phyloP scores from a whole-genome alignment of 2,329 filamentous ascomycete species.

The Ophiobolus disseminans region DNA sequence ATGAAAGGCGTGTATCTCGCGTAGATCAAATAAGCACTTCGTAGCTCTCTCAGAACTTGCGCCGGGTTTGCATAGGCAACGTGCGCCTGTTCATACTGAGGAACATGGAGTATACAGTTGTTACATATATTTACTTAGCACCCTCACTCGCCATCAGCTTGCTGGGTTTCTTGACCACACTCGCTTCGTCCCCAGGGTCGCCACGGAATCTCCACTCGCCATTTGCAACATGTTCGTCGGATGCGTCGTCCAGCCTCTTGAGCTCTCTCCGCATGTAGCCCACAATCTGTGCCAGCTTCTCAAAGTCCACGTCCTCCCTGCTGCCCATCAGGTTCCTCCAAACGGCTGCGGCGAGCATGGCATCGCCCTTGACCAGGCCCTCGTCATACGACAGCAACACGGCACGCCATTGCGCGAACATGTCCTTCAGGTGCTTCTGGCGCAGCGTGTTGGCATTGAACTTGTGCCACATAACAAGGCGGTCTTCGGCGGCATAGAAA shows the following conservation, averaged over 20 bases:
- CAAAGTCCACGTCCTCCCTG: slow-evolving; percentile 66
- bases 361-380: slow-evolving; percentile 77
- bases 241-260: slow-evolving; percentile 59
- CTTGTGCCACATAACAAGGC: slow-evolving; percentile 82
- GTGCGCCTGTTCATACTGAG: too few species aligned
- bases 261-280: slow-evolving; percentile 68
- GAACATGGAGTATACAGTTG: too few species aligned
- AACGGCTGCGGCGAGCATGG: slow-evolving; percentile 78
- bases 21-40: too few species aligned
- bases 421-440: slow-evolving; percentile 76
- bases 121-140: too few species aligned
- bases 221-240: slow-evolving; percentile 59
- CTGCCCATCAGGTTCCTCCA: slow-evolving; percentile 95
- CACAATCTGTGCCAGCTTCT: slow-evolving; percentile 66
- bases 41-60: too few species aligned
- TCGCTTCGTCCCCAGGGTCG: slow-evolving; percentile 50
- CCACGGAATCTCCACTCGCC: slow-evolving; percentile 59
- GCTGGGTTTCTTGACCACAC: slow-evolving; percentile 32
- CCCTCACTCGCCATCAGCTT: slow-evolving; percentile 29
- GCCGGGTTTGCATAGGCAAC: too few species aligned
- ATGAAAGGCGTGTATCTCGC: too few species aligned
- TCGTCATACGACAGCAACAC: slow-evolving; percentile 85
- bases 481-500: slow-evolving; percentile 86
- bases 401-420: slow-evolving; percentile 93
- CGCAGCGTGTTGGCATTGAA: slow-evolving; percentile 62